Evolutionary conservation across 495 filamentous ascomycete species (phyloP).

Genomic region (Aspergillus panamensis): DNA sequence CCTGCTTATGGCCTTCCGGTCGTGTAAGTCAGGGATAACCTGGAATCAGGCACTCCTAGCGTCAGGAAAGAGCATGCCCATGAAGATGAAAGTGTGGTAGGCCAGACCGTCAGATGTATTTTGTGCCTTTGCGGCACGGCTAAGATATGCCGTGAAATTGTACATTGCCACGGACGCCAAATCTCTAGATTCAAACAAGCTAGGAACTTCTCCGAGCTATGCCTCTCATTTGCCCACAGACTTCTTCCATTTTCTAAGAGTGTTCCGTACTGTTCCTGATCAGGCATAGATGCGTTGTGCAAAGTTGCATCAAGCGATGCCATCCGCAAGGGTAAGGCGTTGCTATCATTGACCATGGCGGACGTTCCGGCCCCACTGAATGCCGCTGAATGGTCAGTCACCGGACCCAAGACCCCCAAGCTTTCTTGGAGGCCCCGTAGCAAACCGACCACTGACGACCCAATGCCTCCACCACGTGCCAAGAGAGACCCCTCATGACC

Average conservation of each 20-base stretch:
- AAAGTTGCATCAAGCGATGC: background rate
- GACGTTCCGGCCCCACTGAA: background rate
- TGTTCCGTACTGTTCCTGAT: background rate
- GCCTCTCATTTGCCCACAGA: too few species aligned
- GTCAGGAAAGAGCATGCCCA: too few species aligned
- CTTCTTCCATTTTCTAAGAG: background rate
- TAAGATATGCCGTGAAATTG: too few species aligned
- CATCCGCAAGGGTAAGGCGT: background rate
- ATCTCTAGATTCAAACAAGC: too few species aligned
- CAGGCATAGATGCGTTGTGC: background rate
- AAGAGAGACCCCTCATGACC: constrained; percentile 20
- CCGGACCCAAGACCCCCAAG: constrained; percentile 12
- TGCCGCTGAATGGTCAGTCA: background rate
- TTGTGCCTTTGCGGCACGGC: too few species aligned
- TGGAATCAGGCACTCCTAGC: too few species aligned
- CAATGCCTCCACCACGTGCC: constrained; percentile 31
- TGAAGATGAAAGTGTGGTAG: too few species aligned
- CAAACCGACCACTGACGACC: background rate
- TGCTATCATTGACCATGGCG: background rate
- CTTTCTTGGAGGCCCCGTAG: constrained; percentile 3
- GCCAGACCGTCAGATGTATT: too few species aligned
- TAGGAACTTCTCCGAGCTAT: too few species aligned
- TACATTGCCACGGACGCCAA: too few species aligned
- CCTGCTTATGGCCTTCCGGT: too few species aligned
- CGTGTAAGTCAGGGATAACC: too few species aligned